Percentiles rank a stretch among this genome's conserved stretches.
Evolutionary conservation across 371 early-diverging fungal genomes (phyloP).

Genomic region (Neoconidiobolus thromboides): DNA sequence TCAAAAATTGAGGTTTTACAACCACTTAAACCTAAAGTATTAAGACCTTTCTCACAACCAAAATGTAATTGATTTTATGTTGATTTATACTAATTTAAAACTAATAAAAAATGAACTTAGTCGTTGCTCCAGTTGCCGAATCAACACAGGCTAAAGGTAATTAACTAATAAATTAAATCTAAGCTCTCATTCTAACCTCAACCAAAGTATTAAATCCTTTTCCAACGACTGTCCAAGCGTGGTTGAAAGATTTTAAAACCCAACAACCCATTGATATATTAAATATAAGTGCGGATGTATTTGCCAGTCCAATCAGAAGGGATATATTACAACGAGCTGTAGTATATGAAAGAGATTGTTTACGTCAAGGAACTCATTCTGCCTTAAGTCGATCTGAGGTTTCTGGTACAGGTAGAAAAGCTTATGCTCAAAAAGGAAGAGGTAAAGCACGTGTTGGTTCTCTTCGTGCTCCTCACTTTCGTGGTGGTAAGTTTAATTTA

Average conservation of each 20-base stretch:
- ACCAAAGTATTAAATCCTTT: conserved; percentile 11
- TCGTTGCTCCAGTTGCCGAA: neutral
- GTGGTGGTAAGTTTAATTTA: conserved; percentile 41
- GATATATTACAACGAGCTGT: conserved; percentile 80
- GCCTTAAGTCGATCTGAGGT: conserved; percentile 70
- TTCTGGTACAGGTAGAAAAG: conserved; percentile 59
- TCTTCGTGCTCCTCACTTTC: conserved; percentile 65
- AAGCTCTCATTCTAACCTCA: neutral
- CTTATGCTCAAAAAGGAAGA: conserved; percentile 77
- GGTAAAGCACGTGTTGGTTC: conserved; percentile 82
- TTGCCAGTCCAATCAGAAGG: conserved; percentile 56
- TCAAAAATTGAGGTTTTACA: neutral
- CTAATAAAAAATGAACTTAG: neutral
- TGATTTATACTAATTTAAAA: neutral
- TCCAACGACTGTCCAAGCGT: conserved; percentile 44
- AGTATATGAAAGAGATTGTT: conserved; percentile 57
- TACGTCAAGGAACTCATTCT: conserved; percentile 71
- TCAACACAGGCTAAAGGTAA: neutral
- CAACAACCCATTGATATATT: conserved; percentile 53
- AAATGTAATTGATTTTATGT: neutral
- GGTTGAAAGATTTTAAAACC: conserved; percentile 58
- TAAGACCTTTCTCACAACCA: neutral
- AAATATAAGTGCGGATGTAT: conserved; percentile 52
- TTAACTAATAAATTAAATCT: neutral
- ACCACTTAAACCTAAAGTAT: conserved; percentile 2